These are phyloP conservation scores for Clitopilus hobsonii DNA, from an alignment of 768 basidiomycete species.

Conservation along the genomic window DNA sequence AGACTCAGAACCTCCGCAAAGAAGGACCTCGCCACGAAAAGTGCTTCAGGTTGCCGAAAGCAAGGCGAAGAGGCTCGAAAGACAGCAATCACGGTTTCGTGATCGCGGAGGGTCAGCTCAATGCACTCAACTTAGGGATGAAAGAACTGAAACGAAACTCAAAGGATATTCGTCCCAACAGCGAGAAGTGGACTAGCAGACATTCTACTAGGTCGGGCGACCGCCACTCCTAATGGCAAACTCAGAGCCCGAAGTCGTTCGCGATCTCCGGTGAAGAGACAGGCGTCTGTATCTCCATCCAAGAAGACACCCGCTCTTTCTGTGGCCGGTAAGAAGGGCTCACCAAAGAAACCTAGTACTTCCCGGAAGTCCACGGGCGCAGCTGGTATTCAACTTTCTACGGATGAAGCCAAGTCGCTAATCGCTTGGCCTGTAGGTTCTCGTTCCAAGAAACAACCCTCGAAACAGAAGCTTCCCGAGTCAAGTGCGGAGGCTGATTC, in stretches of 20 bases:
- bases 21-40: slow-evolving; percentile 2
- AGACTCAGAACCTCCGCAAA: background rate
- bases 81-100: slow-evolving; percentile 63
- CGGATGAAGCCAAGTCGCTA: too few relatives aligned
- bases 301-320: background rate
- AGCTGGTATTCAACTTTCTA: background rate
- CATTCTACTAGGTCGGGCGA: slow-evolving; percentile 43
- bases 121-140: too few relatives aligned
- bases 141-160: background rate
- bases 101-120: slow-evolving; percentile 59
- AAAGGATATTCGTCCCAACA: slow-evolving; percentile 51
- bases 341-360: background rate
- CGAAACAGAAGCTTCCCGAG: too few relatives aligned
- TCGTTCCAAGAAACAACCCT: background rate
- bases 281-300: background rate
- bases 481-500: too few relatives aligned
- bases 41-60: slow-evolving; percentile 46
- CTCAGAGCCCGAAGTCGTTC: background rate
- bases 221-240: slow-evolving; percentile 11
- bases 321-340: background rate
- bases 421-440: too few relatives aligned
- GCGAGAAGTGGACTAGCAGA: slow-evolving; percentile 44
- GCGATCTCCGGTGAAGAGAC: background rate
- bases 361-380: background rate
- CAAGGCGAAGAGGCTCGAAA: slow-evolving; percentile 51